A percentile compares a stretch with the other conserved stretches of the same genome.
Evolutionary conservation across 352 stramenopile genomes (phyloP).

Genomic region (Globisporangium irregulare): DNA sequence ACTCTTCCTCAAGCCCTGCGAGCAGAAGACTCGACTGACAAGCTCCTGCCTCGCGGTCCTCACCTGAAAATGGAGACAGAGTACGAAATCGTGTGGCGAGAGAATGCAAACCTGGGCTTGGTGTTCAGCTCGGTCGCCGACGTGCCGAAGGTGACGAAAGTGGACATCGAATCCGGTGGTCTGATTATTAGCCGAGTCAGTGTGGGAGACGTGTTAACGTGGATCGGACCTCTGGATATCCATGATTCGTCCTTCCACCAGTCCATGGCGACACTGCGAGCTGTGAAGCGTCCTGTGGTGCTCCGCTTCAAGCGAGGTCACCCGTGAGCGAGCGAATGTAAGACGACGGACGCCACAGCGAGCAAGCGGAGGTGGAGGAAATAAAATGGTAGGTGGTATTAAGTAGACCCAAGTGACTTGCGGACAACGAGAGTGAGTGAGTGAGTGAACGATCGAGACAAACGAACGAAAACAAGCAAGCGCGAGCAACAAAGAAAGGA

Average conservation of each 20-base stretch:
- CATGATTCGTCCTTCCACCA: constrained; percentile 75
- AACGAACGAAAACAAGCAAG: not conserved
- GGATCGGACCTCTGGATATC: constrained; percentile 80
- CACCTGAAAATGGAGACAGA: constrained; percentile 54
- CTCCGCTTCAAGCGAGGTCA: constrained; percentile 70
- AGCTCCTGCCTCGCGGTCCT: constrained; percentile 49
- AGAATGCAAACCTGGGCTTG: constrained; percentile 79
- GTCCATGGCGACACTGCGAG: constrained; percentile 81
- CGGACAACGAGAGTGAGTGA: constrained; percentile 2
- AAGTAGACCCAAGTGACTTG: constrained; percentile 14
- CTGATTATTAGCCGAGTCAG: constrained; percentile 69
- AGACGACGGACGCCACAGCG: not conserved
- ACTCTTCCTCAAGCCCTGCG: constrained; percentile 18
- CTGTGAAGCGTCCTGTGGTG: constrained; percentile 77
- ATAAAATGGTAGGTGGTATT: constrained; percentile 20
- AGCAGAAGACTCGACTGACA: constrained; percentile 39
- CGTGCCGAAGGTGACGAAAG: constrained; percentile 78
- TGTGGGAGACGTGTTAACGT: constrained; percentile 73
- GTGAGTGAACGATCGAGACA: constrained; percentile 12
- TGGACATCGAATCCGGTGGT: constrained; percentile 73
- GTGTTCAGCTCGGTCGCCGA: constrained; percentile 82
- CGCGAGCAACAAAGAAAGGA: constrained; percentile 2
- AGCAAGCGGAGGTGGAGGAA: constrained; percentile 7
- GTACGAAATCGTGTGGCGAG: constrained; percentile 83
- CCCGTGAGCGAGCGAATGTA: constrained; percentile 1